A percentile compares a stretch with the other conserved stretches of the same genome.
Conservation (phyloP, 2,329 filamentous ascomycete species). For the Aspergillus brasiliensis region DNA sequence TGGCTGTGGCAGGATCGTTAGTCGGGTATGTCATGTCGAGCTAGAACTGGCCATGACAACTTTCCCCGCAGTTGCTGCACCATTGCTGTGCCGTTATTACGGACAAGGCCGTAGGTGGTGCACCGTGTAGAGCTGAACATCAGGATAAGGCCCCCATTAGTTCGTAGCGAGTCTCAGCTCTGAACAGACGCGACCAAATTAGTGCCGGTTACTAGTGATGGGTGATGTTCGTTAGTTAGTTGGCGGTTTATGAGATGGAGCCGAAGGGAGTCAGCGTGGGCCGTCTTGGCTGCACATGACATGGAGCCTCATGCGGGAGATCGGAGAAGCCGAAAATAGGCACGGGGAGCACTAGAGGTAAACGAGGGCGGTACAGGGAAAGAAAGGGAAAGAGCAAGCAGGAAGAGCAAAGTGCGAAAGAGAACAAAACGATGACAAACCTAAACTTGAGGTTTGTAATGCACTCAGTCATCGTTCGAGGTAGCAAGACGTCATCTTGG, state of each 20-base stretch:
- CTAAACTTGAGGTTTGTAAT: neutral
- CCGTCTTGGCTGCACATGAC: neutral
- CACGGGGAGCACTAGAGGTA: neutral
- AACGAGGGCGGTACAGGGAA: neutral
- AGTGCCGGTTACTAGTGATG: neutral
- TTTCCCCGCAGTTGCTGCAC: neutral
- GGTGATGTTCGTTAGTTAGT: neutral
- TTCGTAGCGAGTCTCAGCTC: neutral
- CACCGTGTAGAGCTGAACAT: neutral
- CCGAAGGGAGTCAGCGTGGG: neutral
- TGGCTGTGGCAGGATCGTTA: neutral
- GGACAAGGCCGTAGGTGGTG: neutral
- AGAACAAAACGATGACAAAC: neutral
- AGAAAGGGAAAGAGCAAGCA: neutral
- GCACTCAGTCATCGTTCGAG: neutral
- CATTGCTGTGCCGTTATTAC: neutral
- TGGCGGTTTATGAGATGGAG: neutral
- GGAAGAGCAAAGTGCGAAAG: no score
- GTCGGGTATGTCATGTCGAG: neutral
- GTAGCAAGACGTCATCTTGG: constrained; percentile 4
- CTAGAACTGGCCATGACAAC: neutral
- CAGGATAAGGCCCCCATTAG: neutral
- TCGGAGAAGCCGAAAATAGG: constrained; percentile 1
- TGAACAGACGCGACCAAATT: neutral
- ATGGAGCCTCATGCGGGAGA: constrained; percentile 1